Evolutionary conservation across 345 rosid species (phyloP).

Genomic region (Xanthoceras sorbifolium): DNA sequence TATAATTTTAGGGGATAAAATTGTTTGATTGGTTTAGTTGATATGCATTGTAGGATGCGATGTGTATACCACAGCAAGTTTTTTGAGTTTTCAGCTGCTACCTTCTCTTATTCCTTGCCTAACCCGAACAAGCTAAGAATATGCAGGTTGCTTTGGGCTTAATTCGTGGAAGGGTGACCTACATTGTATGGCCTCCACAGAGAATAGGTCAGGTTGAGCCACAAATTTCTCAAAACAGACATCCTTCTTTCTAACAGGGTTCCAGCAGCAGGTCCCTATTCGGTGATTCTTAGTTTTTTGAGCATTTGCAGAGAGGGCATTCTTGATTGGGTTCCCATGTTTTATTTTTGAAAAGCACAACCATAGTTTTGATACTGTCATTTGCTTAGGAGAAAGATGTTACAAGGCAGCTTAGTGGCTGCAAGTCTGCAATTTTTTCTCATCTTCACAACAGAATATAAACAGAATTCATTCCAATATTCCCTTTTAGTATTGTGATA

Average conservation of each 20-base stretch:
- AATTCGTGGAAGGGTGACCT: conserved; percentile 67
- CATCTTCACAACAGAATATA: neutral
- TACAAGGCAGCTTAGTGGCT: neutral
- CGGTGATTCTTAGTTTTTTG: neutral
- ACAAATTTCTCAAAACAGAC: conserved; percentile 23
- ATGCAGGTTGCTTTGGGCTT: conserved; percentile 86
- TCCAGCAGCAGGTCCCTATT: neutral
- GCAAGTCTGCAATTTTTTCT: neutral
- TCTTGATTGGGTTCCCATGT: neutral
- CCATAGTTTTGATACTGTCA: neutral
- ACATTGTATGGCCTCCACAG: conserved; percentile 79
- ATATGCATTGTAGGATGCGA: neutral
- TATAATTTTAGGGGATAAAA: neutral
- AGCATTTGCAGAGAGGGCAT: neutral
- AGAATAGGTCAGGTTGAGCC: conserved; percentile 49
- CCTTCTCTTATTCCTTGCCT: neutral
- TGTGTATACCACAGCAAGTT: neutral
- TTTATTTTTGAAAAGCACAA: neutral
- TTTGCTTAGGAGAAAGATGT: too few species aligned
- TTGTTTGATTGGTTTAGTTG: neutral
- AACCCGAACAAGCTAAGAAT: conserved; percentile 11
- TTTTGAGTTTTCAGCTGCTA: neutral
- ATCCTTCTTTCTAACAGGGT: conserved; percentile 8
- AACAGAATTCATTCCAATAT: neutral
- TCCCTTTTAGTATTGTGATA: neutral